These are phyloP conservation scores for Xylariomycetidae sp. DNA, from an alignment of 2,329 filamentous ascomycete genomes.

Conservation along the genomic window DNA sequence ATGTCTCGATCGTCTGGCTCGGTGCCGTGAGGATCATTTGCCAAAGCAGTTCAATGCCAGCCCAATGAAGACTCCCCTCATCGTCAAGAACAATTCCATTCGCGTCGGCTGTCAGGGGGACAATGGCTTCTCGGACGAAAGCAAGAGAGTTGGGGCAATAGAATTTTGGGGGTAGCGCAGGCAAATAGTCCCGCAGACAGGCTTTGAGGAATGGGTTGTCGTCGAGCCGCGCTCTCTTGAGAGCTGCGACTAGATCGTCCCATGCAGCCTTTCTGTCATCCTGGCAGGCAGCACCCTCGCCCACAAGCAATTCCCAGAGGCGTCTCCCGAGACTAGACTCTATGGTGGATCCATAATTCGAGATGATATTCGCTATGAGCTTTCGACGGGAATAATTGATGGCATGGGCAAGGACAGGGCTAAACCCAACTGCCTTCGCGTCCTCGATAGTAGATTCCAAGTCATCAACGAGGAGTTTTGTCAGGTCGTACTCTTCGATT, in stretches of 20 bases:
- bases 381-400: slow-evolving; percentile 52
- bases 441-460: slow-evolving; percentile 50
- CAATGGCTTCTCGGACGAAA: slow-evolving; percentile 52
- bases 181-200: slow-evolving; percentile 54
- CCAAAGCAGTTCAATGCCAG: slow-evolving; percentile 72
- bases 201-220: slow-evolving; percentile 52
- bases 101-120: slow-evolving; percentile 41
- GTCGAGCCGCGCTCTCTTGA: slow-evolving; percentile 37
- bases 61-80: slow-evolving; percentile 46
- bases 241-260: slow-evolving; percentile 54
- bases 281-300: slow-evolving; percentile 52
- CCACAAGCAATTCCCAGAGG: slow-evolving; percentile 72
- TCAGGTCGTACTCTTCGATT: slow-evolving; percentile 56
- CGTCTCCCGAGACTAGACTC: slow-evolving; percentile 54
- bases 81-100: slow-evolving; percentile 46
- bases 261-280: slow-evolving; percentile 65
- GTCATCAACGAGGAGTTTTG: slow-evolving; percentile 59
- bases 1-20: slow-evolving; percentile 58
- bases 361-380: slow-evolving; percentile 54
- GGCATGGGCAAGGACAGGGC: slow-evolving; percentile 40
- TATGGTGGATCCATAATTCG: slow-evolving; percentile 56
- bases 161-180: slow-evolving; percentile 49
- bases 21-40: slow-evolving; percentile 69
- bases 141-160: slow-evolving; percentile 60
- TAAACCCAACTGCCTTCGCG: slow-evolving; percentile 36